Evolutionary conservation across 495 filamentous ascomycete species (phyloP), one percentile per base, ranked within the genome.

Genomic region (Neohortaea acidophila): DNA sequence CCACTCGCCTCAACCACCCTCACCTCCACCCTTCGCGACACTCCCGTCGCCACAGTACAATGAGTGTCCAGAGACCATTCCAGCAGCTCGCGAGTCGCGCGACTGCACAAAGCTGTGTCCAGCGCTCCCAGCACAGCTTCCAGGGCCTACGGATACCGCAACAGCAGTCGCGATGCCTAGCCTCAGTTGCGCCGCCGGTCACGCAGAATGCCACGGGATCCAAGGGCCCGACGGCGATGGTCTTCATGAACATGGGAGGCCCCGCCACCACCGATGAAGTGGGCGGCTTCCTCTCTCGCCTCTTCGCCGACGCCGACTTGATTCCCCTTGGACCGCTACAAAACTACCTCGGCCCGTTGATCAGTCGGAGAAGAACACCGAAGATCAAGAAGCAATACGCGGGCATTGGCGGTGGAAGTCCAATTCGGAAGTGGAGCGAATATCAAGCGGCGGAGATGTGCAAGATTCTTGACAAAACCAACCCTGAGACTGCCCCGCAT

Each of bases 211-310:
- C 62, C 2, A 66, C 65, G 1, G 61, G 70, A 11, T 66, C 72
- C 0, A 72, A 75, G 54, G 75, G 75, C 1, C 75, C 75, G 4
- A 99, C 91, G 0, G 91, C 91, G 26, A 93, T 99, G 72, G 87
- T 99, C 4, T 93, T 99, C 45, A 70, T 99, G 58, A 99, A 99
- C 62, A 99, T 99, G 91, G 91, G 91, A 38, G 91, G 91, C 8
- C 91, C 91, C 5, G 84, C 84, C 11, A 94, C 80, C 4, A 74
- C 76, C 9, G 67, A 77, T 39, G 84, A 96, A 64, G 91, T 99
- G 14, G 75, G 76, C 42, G 75, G 78, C 55, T 99, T 96, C 49
- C 67, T 99, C n/a, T 89, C 78, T 60, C 72, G 84, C 50, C 60
- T 99, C 52, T 99, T 99, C 61, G 91, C 87, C 37, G 91, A 99